Base-by-base conservation (phyloP, 805 yeast genomes). In the Torulaspora indica region DNA sequence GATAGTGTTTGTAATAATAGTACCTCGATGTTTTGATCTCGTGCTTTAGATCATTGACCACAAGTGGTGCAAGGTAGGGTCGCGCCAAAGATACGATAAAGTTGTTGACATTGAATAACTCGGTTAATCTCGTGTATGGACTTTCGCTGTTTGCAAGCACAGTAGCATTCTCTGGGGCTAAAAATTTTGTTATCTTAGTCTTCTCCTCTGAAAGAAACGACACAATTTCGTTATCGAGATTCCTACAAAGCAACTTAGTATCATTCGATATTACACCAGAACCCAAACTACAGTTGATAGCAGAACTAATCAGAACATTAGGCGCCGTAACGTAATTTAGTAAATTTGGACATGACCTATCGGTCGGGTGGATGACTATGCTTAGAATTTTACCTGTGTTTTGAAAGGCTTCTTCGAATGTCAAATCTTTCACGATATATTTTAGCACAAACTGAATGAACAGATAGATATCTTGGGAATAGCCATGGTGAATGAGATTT, bases 241-340 rank as follows among this genome's bases (percentile, higher is more conserved):
- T 82, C 66, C 71, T 86, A 47, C 75, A 86, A 66, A 73, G 75
- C 48, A 74, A 71, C 57, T 70, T 73, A 10, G 80, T 78, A 41
- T 76, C 73, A 39, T 77, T 69, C 6, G 79, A 73, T 4, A 80
- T 63, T 2, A 79, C 85, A 1, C 85, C 88, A 0, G 83, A 77
- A 0, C 93, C 93, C 31, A 84, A 75, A 4, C 90, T 82, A 17
- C 97, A 96, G 54, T 81, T 77, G 9, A 91, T 84, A 0, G 98
- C 98, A 9, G 95, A 85, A 76, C 93, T 76, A 10, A 91, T 83
- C 6, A 90, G 75, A 8, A 89, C 90, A 63, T 91, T 90, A 1
- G 98, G 98, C 0, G 97, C 81, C 0, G 97, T 88, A 24, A 93
- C 81, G 61, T 91, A 89, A 65, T 93, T 93, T 51, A 90, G 68